Evolutionary conservation across 1,284 basidiomycete species (phyloP).

Genomic region (Microbotryum intermedium): DNA sequence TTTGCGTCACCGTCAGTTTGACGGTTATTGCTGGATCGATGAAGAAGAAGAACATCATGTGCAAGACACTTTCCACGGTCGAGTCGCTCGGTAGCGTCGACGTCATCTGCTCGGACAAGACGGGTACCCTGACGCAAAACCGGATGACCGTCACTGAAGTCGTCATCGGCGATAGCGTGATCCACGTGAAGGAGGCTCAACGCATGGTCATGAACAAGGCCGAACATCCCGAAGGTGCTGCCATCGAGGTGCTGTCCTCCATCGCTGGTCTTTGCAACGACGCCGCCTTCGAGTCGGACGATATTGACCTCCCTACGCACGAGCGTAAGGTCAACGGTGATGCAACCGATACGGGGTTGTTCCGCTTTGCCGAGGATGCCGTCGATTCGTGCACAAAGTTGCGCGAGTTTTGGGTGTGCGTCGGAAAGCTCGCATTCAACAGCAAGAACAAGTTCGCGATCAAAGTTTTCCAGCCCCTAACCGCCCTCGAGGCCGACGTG

Average conservation of each 20-base stretch:
- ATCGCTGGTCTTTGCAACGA: constrained; percentile 55
- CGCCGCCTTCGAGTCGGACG: constrained; percentile 48
- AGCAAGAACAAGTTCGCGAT: constrained; percentile 18
- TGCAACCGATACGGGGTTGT: constrained; percentile 30
- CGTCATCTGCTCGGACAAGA: constrained; percentile 54
- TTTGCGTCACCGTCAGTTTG: constrained; percentile 47
- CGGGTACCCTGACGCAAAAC: constrained; percentile 48
- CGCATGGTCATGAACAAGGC: too few species aligned
- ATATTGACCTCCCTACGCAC: constrained; percentile 41
- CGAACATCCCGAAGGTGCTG: too few species aligned
- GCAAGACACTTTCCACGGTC: constrained; percentile 54
- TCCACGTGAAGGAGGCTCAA: constrained; percentile 5
- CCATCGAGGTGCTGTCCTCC: constrained; percentile 42
- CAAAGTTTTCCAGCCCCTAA: constrained; percentile 11
- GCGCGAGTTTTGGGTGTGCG: background rate
- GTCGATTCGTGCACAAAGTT: background rate
- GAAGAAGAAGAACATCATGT: constrained; percentile 51
- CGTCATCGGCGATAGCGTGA: background rate
- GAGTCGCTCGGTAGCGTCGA: constrained; percentile 53
- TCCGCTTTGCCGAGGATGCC: constrained; percentile 8
- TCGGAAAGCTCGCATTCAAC: constrained; percentile 13
- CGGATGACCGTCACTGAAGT: constrained; percentile 42
- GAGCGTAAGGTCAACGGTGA: constrained; percentile 53
- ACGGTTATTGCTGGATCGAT: constrained; percentile 44
- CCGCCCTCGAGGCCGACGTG: too few species aligned